Evolutionary conservation across 2,329 filamentous ascomycete genomes (phyloP), one percentile per base, ranked within the genome.

Genomic region (Hysterium pulicare): DNA sequence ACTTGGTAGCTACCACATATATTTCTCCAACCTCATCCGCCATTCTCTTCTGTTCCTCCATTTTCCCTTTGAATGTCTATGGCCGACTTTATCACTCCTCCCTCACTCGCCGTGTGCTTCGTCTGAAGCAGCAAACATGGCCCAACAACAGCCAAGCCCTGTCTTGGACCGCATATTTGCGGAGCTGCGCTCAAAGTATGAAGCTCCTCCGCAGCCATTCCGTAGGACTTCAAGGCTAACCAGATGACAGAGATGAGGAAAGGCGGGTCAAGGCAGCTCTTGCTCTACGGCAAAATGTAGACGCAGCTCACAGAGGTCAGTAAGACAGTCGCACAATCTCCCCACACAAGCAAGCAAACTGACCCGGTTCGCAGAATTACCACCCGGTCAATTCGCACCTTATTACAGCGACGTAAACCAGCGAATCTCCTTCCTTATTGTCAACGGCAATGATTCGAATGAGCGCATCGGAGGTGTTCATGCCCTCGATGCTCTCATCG

Each of bases 391-490:
- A 50, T 97, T 97, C 69, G 70, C 76, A 45, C 76, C 79, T 52
- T 84, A 82, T 66, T 86, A 86, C 64, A 81, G 79, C 59, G 74
- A 80, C 43, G 77, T 87, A 49, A 84, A 81, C 59, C 71, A 74
- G 53, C 78, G 79, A 44, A 84, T 88, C 56, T 81, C 81, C 42
- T 73, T 78, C 51, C 77, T 97, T 51, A 89, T 95, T 48, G 83
- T 89, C 36, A 88, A 91, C 65, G 87, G 90, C 50, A 85, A 81
- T 70, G 90, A 95, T 65, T 85, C 88, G 4, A 83, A 84, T 55
- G 93, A 98, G 64, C 85, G 90, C 45, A 82, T 96, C 43, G 93
- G 90, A 48, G 94, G 93, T 40, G 86, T 98, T 48, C 85, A 93
- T 57, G 91, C 91, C 46, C 81, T 98, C 47, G 91, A 95, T 66